Evolutionary conservation across 805 yeast species (phyloP).

Genomic region (Yarrowia sp.): DNA sequence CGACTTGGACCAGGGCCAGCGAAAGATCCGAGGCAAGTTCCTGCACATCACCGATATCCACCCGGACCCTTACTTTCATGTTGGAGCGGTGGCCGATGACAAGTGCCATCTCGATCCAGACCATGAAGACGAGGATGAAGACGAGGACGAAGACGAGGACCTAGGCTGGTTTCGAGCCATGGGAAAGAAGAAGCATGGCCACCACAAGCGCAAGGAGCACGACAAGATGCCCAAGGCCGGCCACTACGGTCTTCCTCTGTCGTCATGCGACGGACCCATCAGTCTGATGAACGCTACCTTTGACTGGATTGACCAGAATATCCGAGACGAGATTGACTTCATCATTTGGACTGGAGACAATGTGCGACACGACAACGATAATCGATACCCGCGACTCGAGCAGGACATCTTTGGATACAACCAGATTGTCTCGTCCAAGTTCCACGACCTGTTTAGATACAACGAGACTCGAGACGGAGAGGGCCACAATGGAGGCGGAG

Average conservation of each 20-base stretch:
- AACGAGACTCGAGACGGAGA: slow-evolving; percentile 38
- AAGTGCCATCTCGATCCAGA: slow-evolving; percentile 60
- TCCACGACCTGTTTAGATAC: slow-evolving; percentile 54
- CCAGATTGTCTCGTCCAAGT: slow-evolving; percentile 59
- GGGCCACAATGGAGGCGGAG: slow-evolving; percentile 35
- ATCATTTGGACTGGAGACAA: slow-evolving; percentile 93
- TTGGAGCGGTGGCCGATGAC: slow-evolving; percentile 57
- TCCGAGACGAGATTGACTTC: slow-evolving; percentile 80
- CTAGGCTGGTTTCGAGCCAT: slow-evolving; percentile 11
- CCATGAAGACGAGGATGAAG: slow-evolving; percentile 8
- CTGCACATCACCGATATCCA: slow-evolving; percentile 88
- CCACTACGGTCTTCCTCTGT: slow-evolving; percentile 73
- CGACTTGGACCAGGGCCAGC: slow-evolving; percentile 5
- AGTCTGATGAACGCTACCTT: slow-evolving; percentile 66
- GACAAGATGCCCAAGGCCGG: slow-evolving; percentile 55
- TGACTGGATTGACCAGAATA: slow-evolving; percentile 67
- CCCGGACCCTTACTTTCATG: slow-evolving; percentile 73
- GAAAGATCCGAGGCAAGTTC: slow-evolving; percentile 71
- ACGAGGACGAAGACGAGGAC: background rate
- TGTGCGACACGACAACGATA: slow-evolving; percentile 82
- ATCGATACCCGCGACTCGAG: slow-evolving; percentile 76
- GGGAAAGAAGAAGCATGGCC: slow-evolving; percentile 39
- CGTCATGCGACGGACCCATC: slow-evolving; percentile 81
- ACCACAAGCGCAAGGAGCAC: slow-evolving; percentile 51
- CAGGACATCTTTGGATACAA: slow-evolving; percentile 73